Evolutionary conservation across 805 yeast species (phyloP), one percentile per base, ranked within the genome.

Genomic region (Sungouiella thailandica): DNA sequence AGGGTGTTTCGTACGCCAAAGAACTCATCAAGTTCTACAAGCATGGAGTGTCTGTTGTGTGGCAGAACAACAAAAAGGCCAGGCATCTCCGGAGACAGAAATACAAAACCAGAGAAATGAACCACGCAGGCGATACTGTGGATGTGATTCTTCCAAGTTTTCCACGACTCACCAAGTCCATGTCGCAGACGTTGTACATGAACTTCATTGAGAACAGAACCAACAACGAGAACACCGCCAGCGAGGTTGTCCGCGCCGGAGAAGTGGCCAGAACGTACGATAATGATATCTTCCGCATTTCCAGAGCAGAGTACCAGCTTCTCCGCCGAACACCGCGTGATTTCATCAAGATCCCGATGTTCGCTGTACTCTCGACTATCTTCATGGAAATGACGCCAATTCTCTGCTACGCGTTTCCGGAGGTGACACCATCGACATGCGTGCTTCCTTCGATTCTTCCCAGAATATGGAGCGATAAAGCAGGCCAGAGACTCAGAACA

Each of bases 391-490:
- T 58, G 32, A 72, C 81, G 0, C 80, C 81, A 1, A 14, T 74
- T 1, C 41, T 78, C 4, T 75, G 80, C 47, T 73, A 67, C 34
- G 50, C 62, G 4, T 49, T 76, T 31, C 84, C 84, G 0, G 73
- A 71, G 40, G 47, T 78, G 4, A 68, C 78, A 1, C 80, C 83
- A 7, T 69, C 68, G 58, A 76, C 81, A 8, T 78, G 83, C 51
- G 59, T 73, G 7, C 58, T 76, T 20, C 80, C 81, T 1, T 53
- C 56, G 6, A 55, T 74, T 16, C 44, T 64, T 23, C 68, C 72
- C 25, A 60, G 53, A 35, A 53, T 53, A 30, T 58, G 58, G 63
- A 54, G 35, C 36, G 49, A 41, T 1, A 40, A 42, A n/a, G 27
- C 47, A 10, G 34, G 36, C 10, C n/a, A 17, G n/a, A 15, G 35